phyloP scores from a whole-genome alignment of 2,329 filamentous ascomycete genomes.

The Pseudogymnoascus sp. region DNA sequence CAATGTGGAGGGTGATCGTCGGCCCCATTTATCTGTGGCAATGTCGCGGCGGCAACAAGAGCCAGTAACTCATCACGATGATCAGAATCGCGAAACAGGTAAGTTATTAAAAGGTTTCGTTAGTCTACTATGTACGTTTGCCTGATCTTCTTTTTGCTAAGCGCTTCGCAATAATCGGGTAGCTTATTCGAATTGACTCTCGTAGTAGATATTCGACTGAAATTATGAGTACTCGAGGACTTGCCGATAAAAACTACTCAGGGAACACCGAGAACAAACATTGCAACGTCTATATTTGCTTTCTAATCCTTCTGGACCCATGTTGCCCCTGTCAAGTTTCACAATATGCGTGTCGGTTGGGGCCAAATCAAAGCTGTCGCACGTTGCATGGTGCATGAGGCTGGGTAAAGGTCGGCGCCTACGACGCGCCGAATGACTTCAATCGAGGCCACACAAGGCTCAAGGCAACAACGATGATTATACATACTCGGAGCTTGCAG shows the following conservation, averaged over 20 bases:
- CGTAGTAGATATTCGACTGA: not conserved
- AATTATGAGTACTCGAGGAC: not conserved
- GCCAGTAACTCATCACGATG: not conserved
- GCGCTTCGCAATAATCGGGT: not conserved
- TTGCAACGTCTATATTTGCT: not conserved
- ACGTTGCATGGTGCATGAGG: not conserved
- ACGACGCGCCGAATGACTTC: not conserved
- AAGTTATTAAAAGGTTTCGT: not conserved
- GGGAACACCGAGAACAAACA: not conserved
- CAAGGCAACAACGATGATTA: not conserved
- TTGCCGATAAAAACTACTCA: not conserved
- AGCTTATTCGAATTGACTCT: not conserved
- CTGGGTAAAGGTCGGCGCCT: not conserved
- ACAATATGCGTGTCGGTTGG: not conserved
- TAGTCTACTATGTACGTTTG: not conserved
- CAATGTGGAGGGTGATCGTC: not conserved
- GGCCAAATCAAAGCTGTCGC: not conserved
- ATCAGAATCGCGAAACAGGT: not conserved
- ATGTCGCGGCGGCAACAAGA: not conserved
- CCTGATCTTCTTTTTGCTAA: not conserved
- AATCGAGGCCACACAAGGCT: not conserved
- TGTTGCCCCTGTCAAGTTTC: not conserved
- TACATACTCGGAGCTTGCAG: not conserved
- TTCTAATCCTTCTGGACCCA: not conserved
- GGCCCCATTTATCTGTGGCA: not conserved